Evolutionary conservation across 2,329 filamentous ascomycete species (phyloP), one percentile per base, ranked within the genome.

Genomic region (Fusarium sp.): DNA sequence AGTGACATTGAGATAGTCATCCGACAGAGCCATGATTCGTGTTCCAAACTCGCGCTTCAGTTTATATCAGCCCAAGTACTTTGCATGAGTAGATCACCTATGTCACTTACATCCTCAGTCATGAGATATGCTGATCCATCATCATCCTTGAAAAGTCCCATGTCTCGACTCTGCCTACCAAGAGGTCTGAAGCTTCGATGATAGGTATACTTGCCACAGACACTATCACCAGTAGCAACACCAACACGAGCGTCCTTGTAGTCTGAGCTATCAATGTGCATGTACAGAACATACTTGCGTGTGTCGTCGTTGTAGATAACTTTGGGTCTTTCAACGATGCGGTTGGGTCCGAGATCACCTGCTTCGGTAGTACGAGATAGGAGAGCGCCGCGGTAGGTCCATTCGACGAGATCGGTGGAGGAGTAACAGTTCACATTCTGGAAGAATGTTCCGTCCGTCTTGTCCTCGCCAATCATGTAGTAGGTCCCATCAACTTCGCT

Each of bases 401-500:
- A 92, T 68, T 89, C 83, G 1, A 90, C 85, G 0, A 92, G 82
- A 75, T 92, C 79, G 15, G 81, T 82, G 16, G 87, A 90, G 0
- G 86, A 87, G 76, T 92, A 92, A 78, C 90, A 92, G 75, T 91
- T 91, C 69, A 92, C 81, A 52, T 88, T 88, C 61, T 88, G 85
- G 76, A 92, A 92, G 0, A 81, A 78, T 2, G 81, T 84, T 24
- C 89, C 88, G n/a, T 85, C 79, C 3, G 87, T 86, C 76, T 92
- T 92, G 78, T 92, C 90, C 75, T 92, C 90, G 18, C 91, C 91
- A 33, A 92, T 86, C 79, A 89, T 84, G 79, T 92, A 92, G 80
- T 88, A 92, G 1, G 84, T 85, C 12, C 80, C 82, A 42, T 83
- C 82, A 3, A 86, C 85, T 37, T 74, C 68, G 2, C 69, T 72